These are phyloP conservation scores for Trametes sp. DNA, from an alignment of 1,284 basidiomycete species.

Conservation along the genomic window DNA sequence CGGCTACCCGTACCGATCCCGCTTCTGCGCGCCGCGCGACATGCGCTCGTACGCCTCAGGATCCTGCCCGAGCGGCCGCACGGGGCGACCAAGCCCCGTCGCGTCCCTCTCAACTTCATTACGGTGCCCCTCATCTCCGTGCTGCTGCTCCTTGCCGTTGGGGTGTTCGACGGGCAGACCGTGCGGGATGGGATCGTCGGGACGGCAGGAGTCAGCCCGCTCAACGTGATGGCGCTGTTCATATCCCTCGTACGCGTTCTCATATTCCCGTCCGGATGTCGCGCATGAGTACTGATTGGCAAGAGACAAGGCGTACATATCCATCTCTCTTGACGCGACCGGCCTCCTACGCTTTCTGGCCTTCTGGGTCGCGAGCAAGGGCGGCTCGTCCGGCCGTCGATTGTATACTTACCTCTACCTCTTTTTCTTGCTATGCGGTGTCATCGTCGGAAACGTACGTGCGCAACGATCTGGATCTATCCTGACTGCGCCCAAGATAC, in stretches of 20 bases:
- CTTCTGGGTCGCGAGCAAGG: constrained; percentile 84
- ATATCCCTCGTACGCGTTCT: constrained; percentile 69
- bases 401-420: constrained; percentile 58
- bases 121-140: constrained; percentile 85
- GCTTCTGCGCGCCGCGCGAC: constrained; percentile 22
- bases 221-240: constrained; percentile 94
- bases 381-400: constrained; percentile 72
- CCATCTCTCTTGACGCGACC: constrained; percentile 91
- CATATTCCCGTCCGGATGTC: too few species aligned
- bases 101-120: constrained; percentile 69
- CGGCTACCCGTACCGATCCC: constrained; percentile 55
- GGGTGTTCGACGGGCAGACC: constrained; percentile 71
- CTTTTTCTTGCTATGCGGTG: constrained; percentile 69
- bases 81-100: constrained; percentile 31
- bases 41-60: constrained; percentile 32
- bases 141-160: constrained; percentile 77
- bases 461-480: too few species aligned
- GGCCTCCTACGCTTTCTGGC: constrained; percentile 89
- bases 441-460: constrained; percentile 83
- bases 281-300: too few species aligned
- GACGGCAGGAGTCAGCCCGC: constrained; percentile 83
- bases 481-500: too few species aligned
- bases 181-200: constrained; percentile 79
- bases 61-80: constrained; percentile 38
- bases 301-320: constrained; percentile 93